These are phyloP conservation scores for Cladorrhinum sp. DNA, from an alignment of 2,329 filamentous ascomycete genomes.

Conservation along the genomic window DNA sequence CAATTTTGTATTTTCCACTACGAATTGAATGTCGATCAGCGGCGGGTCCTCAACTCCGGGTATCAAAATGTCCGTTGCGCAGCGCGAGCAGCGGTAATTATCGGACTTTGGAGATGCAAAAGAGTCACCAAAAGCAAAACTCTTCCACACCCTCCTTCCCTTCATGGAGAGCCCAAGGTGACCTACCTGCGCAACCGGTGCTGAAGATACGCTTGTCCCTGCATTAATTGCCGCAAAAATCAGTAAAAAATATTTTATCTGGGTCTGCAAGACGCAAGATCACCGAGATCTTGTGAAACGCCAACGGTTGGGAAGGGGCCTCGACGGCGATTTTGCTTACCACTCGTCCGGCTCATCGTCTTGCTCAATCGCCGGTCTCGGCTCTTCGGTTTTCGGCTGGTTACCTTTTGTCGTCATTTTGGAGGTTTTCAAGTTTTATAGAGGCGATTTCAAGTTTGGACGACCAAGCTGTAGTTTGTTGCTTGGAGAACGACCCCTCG, in stretches of 20 bases:
- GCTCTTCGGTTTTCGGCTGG: constrained; percentile 31
- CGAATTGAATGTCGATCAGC: constrained; percentile 5
- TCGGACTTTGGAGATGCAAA: neutral
- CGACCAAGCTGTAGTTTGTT: constrained; percentile 3
- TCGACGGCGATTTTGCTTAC: too few species aligned
- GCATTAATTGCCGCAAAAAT: constrained; percentile 26
- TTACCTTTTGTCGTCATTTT: constrained; percentile 58
- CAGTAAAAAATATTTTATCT: constrained; percentile 18
- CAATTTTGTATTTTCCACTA: constrained; percentile 85
- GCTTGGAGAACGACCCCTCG: neutral
- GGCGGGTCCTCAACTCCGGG: neutral
- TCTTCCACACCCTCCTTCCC: neutral
- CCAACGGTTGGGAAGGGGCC: neutral
- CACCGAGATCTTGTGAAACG: neutral
- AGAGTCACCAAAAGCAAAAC: neutral
- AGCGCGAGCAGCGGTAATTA: neutral
- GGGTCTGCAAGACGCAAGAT: neutral
- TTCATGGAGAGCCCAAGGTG: neutral
- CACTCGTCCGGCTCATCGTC: constrained; percentile 95
- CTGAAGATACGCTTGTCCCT: constrained; percentile 99
- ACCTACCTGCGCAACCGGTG: constrained; percentile 83
- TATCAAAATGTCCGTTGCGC: neutral
- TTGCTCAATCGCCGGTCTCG: constrained; percentile 39
- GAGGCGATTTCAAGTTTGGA: neutral
- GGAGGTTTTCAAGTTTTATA: constrained; percentile 18